Conservation (phyloP, 2,329 filamentous ascomycete genomes). For the Tetracladium maxilliforme region DNA sequence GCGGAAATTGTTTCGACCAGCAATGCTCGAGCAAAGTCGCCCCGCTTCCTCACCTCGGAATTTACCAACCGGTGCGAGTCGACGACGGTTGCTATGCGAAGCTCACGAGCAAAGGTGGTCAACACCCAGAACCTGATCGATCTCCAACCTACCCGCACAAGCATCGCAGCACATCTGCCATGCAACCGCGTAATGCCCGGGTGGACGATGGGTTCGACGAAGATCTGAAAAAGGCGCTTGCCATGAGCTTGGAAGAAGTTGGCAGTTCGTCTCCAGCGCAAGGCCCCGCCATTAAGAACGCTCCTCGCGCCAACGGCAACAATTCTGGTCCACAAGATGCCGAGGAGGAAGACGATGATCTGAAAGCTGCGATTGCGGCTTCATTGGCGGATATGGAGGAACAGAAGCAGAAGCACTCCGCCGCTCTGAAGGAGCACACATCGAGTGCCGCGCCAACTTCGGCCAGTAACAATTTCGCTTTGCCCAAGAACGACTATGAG, state of each 20-base stretch:
- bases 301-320: constrained; percentile 14
- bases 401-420: constrained; percentile 84
- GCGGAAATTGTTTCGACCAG: constrained; percentile 92
- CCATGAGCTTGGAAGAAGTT: constrained; percentile 94
- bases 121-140: constrained; percentile 19
- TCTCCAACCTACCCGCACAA: constrained; percentile 37
- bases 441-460: constrained; percentile 30
- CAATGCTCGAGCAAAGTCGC: constrained; percentile 84
- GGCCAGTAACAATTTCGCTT: constrained; percentile 30
- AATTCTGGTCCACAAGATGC: constrained; percentile 16
- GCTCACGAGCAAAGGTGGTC: constrained; percentile 41
- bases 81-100: constrained; percentile 93
- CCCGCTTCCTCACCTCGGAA: constrained; percentile 82
- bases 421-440: constrained; percentile 67
- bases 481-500: constrained; percentile 88
- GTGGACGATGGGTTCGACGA: constrained; percentile 89
- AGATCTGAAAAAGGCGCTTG: constrained; percentile 80
- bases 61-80: constrained; percentile 79
- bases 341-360: constrained; percentile 82
- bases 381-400: constrained; percentile 96
- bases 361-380: constrained; percentile 90
- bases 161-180: constrained; percentile 48
- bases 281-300: constrained; percentile 9
- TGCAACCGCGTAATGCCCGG: constrained; percentile 83
- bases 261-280: constrained; percentile 49